phyloP scores from a whole-genome alignment of 257 asterid genomes.

The Ilex asprella region DNA sequence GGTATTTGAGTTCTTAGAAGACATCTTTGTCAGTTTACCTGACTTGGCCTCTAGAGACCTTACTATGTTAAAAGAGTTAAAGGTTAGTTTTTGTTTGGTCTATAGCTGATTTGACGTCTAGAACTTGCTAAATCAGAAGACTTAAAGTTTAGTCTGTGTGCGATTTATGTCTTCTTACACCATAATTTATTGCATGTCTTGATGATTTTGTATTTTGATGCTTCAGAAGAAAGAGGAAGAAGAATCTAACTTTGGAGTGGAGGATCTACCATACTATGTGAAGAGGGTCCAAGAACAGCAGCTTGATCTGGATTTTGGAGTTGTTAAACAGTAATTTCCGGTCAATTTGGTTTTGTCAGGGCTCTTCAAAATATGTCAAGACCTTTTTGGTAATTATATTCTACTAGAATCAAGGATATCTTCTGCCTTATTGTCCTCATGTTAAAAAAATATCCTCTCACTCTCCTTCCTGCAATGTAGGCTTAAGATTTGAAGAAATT shows the following conservation, averaged over 20 bases:
- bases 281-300: slow-evolving; percentile 72
- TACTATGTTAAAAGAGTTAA: too few relatives aligned
- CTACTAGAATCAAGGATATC: too few relatives aligned
- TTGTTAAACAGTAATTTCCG: slow-evolving; percentile 78
- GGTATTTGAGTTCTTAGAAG: slow-evolving; percentile 88
- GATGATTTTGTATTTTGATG: slow-evolving; percentile 18
- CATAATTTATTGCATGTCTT: slow-evolving; percentile 11
- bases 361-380: slow-evolving; percentile 87
- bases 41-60: slow-evolving; percentile 81
- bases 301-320: slow-evolving; percentile 66
- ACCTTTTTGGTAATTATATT: slow-evolving; percentile 66
- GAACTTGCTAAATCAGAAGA: slow-evolving; percentile 5
- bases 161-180: slow-evolving; percentile 1
- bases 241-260: slow-evolving; percentile 65
- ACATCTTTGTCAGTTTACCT: slow-evolving; percentile 63
- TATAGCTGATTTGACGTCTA: neutral
- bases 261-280: slow-evolving; percentile 77
- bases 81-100: too few relatives aligned
- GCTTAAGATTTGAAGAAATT: too few relatives aligned
- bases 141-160: slow-evolving; percentile 7
- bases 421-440: slow-evolving; percentile 5
- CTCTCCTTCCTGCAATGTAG: slow-evolving; percentile 30
- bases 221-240: slow-evolving; percentile 80
- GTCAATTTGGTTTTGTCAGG: slow-evolving; percentile 74
- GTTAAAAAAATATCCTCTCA: slow-evolving; percentile 11